Base-by-base conservation (phyloP, 1,284 basidiomycete genomes). In the Pholiota adiposa region DNA sequence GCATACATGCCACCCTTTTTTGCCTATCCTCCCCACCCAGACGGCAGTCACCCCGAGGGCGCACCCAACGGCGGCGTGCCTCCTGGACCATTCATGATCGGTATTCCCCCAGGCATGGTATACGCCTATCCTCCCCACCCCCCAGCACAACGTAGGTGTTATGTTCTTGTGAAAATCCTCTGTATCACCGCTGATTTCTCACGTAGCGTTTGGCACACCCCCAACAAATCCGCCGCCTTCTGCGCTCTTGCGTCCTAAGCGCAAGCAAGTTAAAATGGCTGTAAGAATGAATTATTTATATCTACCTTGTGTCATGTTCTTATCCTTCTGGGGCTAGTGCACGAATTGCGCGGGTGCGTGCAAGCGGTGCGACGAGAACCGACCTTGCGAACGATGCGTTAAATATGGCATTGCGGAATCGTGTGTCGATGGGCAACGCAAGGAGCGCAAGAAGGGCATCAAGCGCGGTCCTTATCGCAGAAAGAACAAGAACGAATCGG, bases 201-300 rank as follows among this genome's bases (percentile, higher is more conserved):
- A 62, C 63, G 59, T 64, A 62, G 62, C 55, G n/a, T 65, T 67
- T 43, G 44, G 54, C 29, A 52, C 65, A 27, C 63, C 66, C n/a
- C 62, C 67, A 54, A 40, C 62, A 56, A 78, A 74, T 65, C 73
- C 72, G 31, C 67, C 73, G 40, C 68, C 73, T 29, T 63, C 72
- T 29, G 64, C 66, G 16, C 50, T 65, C 9, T 64, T 67, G 46
- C 59, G 67, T 23, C 64, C 86, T 1, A 94, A 94, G 73, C 88
- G 92, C 60, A 92, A 87, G 69, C 93, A 94, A 73, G 92, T 94
- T 60, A 94, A 94, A 79, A 93, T 93, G 86, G 92, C 92, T 58
- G 89, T 91, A 71, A 75, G 88, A 33, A 46, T 36, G 88, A 33
- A 46, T 36, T 21, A 21, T 78, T 40, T 52, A 54, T 19, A 4